Evolutionary conservation across 2,329 filamentous ascomycete species (phyloP).

Genomic region (Sphaerulina musiva): DNA sequence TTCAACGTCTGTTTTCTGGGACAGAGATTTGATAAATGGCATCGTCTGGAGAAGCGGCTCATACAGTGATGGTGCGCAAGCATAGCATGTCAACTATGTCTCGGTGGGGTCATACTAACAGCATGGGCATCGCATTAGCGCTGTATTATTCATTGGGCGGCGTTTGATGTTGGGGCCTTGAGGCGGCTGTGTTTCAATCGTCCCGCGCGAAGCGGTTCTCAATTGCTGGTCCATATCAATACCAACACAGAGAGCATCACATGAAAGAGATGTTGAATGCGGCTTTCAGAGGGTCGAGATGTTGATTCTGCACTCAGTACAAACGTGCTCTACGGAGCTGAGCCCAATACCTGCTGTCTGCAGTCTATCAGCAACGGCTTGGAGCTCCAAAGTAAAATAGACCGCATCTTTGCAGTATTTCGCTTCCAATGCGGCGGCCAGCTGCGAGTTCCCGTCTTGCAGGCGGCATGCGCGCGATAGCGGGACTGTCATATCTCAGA

Average conservation of each 20-base stretch:
- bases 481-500: slow-evolving; percentile 6
- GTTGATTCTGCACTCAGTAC: not conserved
- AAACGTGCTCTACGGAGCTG: not conserved
- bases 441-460: slow-evolving; percentile 1
- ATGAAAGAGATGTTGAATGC: not conserved
- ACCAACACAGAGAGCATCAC: not conserved
- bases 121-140: slow-evolving; percentile 13
- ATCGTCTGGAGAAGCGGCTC: slow-evolving; percentile 6
- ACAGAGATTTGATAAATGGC: slow-evolving; percentile 3
- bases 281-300: slow-evolving; percentile 2
- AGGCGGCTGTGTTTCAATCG: slow-evolving; percentile 1
- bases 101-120: slow-evolving; percentile 16
- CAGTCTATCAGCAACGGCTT: not conserved
- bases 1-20: slow-evolving; percentile 11
- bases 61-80: slow-evolving; percentile 16
- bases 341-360: not conserved
- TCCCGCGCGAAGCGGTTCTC: not conserved
- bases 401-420: not conserved
- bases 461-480: slow-evolving; percentile 2
- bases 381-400: not conserved
- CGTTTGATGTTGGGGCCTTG: slow-evolving; percentile 11
- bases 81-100: slow-evolving; percentile 22
- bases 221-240: not conserved
- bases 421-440: slow-evolving; percentile 2
- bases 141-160: slow-evolving; percentile 3